Evolutionary conservation across 768 basidiomycete genomes (phyloP).

Genomic region (Ephemerocybe angulata): DNA sequence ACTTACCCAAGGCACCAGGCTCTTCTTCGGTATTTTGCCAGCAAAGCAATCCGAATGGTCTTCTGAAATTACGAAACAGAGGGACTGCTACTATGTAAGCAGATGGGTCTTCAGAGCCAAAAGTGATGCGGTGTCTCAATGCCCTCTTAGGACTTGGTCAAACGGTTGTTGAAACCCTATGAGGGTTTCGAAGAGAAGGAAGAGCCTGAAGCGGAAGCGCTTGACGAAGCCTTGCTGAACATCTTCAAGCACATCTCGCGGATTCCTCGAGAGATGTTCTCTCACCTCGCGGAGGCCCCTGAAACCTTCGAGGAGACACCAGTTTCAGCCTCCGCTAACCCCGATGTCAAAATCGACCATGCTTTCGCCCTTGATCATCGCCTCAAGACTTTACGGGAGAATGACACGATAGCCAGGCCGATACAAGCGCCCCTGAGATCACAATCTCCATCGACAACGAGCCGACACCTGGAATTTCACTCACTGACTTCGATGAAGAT

Average conservation of each 20-base stretch:
- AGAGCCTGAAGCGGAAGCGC: constrained; percentile 34
- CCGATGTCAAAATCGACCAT: constrained; percentile 45
- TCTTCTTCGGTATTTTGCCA: constrained; percentile 64
- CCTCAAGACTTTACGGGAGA: constrained; percentile 33
- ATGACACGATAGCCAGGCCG: constrained; percentile 33
- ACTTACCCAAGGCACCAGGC: constrained; percentile 33
- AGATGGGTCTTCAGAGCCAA: background rate
- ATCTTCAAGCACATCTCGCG: constrained; percentile 55
- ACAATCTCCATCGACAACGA: constrained; percentile 23
- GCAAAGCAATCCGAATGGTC: constrained; percentile 55
- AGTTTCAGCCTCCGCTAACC: constrained; percentile 43
- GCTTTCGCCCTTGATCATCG: constrained; percentile 50
- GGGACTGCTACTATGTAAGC: constrained; percentile 72
- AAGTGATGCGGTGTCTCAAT: too few species aligned
- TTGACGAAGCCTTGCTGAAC: constrained; percentile 35
- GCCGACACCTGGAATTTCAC: constrained; percentile 29
- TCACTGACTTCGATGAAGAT: too few species aligned
- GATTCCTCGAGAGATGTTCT: constrained; percentile 49
- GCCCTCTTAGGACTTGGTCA: constrained; percentile 75
- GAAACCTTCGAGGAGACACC: constrained; percentile 45
- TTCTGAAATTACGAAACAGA: constrained; percentile 53
- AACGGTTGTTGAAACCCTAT: constrained; percentile 59
- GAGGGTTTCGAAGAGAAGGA: constrained; percentile 36
- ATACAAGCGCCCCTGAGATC: constrained; percentile 34
- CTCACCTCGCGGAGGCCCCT: constrained; percentile 50